Percentiles rank a stretch among this genome's conserved stretches.
phyloP scores from a whole-genome alignment of 176 grass and related monocot genomes.

The Ampelocalamus luodianensis region DNA sequence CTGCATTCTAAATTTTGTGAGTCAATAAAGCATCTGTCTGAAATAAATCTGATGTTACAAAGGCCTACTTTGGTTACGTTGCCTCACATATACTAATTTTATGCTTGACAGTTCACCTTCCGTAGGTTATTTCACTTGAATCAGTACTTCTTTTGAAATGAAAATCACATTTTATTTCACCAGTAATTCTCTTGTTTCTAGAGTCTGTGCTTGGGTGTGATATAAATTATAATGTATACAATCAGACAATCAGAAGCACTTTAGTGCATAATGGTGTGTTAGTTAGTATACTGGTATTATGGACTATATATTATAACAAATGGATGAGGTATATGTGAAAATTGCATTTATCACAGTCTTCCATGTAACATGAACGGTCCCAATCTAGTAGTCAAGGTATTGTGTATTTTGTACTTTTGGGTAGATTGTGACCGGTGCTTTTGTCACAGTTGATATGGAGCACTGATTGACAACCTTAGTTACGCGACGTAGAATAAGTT shows the following conservation, averaged over 20 bases:
- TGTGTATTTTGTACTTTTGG: not conserved
- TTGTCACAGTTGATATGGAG: not conserved
- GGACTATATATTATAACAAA: conserved; percentile 4
- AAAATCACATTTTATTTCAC: not conserved
- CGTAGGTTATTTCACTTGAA: conserved; percentile 23
- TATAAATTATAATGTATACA: not conserved
- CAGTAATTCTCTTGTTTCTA: not conserved
- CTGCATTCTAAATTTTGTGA: not conserved
- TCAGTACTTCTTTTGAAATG: no score
- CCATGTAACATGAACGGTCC: not conserved
- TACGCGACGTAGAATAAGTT: not conserved
- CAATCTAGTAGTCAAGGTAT: not conserved
- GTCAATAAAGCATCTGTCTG: not conserved
- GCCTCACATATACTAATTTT: not conserved
- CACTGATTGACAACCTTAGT: not conserved
- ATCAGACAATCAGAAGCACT: not conserved
- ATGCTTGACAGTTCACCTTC: conserved; percentile 8
- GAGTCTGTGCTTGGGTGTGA: not conserved
- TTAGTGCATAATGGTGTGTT: not conserved
- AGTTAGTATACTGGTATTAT: not conserved
- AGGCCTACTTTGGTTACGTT: not conserved
- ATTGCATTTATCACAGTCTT: not conserved
- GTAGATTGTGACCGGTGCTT: not conserved
- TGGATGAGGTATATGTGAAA: conserved; percentile 20
- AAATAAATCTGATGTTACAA: not conserved